These are phyloP conservation scores for Phlegmacium glaucopus DNA, from an alignment of 768 basidiomycete genomes.

Conservation along the genomic window DNA sequence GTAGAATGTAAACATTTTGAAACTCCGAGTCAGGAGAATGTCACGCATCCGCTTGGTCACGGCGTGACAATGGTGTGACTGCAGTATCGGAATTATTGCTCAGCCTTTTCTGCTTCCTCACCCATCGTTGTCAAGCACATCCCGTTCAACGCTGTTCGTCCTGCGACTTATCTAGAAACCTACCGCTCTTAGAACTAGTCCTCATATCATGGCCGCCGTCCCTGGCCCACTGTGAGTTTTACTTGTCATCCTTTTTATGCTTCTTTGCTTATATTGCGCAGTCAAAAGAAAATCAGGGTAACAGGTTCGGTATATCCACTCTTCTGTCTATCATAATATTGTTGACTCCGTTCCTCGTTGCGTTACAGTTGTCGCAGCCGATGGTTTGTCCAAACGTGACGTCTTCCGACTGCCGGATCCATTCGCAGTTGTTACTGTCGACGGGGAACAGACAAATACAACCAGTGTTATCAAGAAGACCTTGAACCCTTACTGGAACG, in stretches of 20 bases:
- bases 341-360: neutral
- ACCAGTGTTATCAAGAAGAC: constrained; percentile 98
- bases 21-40: neutral
- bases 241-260: constrained; percentile 2
- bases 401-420: constrained; percentile 97
- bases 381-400: constrained; percentile 90
- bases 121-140: constrained; percentile 9
- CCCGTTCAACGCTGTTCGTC: neutral
- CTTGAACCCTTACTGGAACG: constrained; percentile 95
- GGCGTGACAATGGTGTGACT: too few relatives aligned
- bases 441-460: constrained; percentile 95
- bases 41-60: too few relatives aligned
- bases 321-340: neutral
- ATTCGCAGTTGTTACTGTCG: constrained; percentile 97
- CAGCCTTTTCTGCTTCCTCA: constrained; percentile 8
- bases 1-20: too few relatives aligned
- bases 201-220: constrained; percentile 41
- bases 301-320: constrained; percentile 48
- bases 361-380: constrained; percentile 85
- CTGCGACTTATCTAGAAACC: too few relatives aligned
- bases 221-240: constrained; percentile 42
- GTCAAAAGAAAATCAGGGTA: constrained; percentile 74
- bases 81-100: constrained; percentile 14
- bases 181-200: neutral
- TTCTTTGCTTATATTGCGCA: constrained; percentile 15